Evolutionary conservation across 768 basidiomycete species (phyloP).

Genomic region (Mrakia blollopis): DNA sequence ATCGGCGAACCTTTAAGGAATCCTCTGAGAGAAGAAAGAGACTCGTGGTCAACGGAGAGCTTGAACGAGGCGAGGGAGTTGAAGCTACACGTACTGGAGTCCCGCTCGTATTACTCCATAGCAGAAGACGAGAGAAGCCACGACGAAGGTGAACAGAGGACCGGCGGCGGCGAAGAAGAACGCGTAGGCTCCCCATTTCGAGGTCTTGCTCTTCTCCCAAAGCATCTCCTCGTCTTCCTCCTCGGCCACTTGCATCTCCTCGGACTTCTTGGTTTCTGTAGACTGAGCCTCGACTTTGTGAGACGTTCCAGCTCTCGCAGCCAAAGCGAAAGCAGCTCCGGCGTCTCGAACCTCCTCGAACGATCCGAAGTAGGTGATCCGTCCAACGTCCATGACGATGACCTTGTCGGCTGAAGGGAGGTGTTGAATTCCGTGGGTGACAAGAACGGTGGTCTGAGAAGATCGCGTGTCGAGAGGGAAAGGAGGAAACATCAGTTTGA

Average conservation of each 20-base stretch:
- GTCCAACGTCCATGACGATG: conserved; percentile 33
- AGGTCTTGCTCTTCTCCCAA: not conserved
- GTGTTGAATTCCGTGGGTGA: conserved; percentile 36
- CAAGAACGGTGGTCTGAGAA: conserved; percentile 30
- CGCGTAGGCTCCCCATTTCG: not conserved
- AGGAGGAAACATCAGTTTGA: too few species aligned
- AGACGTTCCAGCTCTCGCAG: not conserved
- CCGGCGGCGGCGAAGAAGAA: conserved; percentile 12
- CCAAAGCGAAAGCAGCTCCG: conserved; percentile 14
- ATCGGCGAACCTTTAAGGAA: not conserved
- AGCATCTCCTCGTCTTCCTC: conserved; percentile 20
- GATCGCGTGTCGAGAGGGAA: not conserved
- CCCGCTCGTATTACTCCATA: not conserved
- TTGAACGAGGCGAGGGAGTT: too few species aligned
- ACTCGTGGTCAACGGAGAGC: too few species aligned
- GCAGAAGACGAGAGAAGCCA: not conserved
- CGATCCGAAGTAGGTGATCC: conserved; percentile 31
- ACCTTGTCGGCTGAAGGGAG: conserved; percentile 32
- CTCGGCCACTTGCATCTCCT: not conserved
- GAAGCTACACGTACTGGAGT: not conserved
- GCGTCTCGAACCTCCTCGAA: conserved; percentile 29
- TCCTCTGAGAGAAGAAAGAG: not conserved
- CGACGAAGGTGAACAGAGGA: not conserved
- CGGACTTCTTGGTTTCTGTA: not conserved
- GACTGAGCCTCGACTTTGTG: not conserved